Conservation (phyloP, 148 eudicot species). For the Arbutus unedo region DNA sequence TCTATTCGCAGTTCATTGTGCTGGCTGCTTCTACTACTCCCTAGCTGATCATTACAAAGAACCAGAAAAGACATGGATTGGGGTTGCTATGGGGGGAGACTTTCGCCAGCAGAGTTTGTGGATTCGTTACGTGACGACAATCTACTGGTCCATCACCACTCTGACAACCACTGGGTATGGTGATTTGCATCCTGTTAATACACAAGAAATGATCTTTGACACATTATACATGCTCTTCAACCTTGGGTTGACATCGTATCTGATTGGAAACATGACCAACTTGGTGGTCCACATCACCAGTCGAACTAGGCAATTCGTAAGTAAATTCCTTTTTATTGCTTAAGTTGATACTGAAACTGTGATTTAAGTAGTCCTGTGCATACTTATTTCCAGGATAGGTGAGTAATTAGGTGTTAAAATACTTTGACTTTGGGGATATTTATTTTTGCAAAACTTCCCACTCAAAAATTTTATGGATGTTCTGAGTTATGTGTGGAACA, state of each 20-base stretch:
- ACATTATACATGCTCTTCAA: constrained; percentile 75
- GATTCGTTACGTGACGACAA: constrained; percentile 51
- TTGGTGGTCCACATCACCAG: constrained; percentile 75
- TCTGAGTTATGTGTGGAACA: neutral
- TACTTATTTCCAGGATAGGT: neutral
- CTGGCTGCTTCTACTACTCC: constrained; percentile 62
- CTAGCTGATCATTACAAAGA: constrained; percentile 48
- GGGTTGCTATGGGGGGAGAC: constrained; percentile 25
- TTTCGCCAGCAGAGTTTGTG: constrained; percentile 31
- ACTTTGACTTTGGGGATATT: neutral
- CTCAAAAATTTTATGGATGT: neutral
- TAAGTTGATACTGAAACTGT: neutral
- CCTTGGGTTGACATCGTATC: constrained; percentile 68
- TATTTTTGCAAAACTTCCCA: neutral
- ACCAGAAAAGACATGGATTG: constrained; percentile 62
- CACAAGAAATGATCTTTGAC: constrained; percentile 63
- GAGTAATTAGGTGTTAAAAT: neutral
- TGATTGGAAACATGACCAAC: constrained; percentile 97
- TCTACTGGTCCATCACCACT: constrained; percentile 88
- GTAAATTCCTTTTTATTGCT: constrained; percentile 23
- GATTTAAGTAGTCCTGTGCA: neutral
- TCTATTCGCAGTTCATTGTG: constrained; percentile 69
- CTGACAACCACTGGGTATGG: constrained; percentile 82
- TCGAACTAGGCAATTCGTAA: constrained; percentile 73
- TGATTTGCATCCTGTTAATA: constrained; percentile 74